phyloP scores from a whole-genome alignment of 495 filamentous ascomycete genomes.

The Tuber magnatum region DNA sequence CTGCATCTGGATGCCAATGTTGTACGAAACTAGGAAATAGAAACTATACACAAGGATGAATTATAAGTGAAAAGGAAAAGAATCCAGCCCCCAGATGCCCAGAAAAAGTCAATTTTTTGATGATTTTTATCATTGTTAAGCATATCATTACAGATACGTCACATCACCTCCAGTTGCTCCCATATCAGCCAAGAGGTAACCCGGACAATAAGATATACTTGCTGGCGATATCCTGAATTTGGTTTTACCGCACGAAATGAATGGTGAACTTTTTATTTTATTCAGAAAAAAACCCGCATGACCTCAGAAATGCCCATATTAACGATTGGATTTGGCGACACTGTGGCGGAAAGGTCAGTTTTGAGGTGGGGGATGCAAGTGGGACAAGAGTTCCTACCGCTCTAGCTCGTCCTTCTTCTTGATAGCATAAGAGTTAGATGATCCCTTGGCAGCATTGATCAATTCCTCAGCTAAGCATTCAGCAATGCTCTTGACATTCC shows the following conservation, averaged over 20 bases:
- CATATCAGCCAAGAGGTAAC: background rate
- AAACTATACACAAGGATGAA: background rate
- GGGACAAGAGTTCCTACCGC: slow-evolving; percentile 43
- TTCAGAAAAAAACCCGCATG: background rate
- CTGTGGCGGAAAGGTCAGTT: slow-evolving; percentile 41
- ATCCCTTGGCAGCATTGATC: slow-evolving; percentile 99
- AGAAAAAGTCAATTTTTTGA: background rate
- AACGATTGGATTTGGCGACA: slow-evolving; percentile 99
- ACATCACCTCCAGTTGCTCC: background rate
- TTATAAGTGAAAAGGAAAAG: background rate
- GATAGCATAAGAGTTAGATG: slow-evolving; percentile 99
- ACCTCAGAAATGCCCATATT: slow-evolving; percentile 41
- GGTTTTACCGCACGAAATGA: background rate
- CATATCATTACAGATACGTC: slow-evolving; percentile 1
- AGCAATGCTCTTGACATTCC: slow-evolving; percentile 96
- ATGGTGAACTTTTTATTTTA: slow-evolving; percentile 5
- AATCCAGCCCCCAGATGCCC: background rate
- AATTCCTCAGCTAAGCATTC: slow-evolving; percentile 99
- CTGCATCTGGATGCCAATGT: background rate
- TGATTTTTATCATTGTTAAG: background rate
- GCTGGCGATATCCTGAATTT: background rate
- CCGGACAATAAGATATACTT: background rate
- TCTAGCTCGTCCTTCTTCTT: slow-evolving; percentile 99
- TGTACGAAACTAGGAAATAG: background rate
- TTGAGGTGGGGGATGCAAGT: background rate